Evolutionary conservation across 805 yeast genomes (phyloP), one percentile per base, ranked within the genome.

Genomic region (Candida alai): DNA sequence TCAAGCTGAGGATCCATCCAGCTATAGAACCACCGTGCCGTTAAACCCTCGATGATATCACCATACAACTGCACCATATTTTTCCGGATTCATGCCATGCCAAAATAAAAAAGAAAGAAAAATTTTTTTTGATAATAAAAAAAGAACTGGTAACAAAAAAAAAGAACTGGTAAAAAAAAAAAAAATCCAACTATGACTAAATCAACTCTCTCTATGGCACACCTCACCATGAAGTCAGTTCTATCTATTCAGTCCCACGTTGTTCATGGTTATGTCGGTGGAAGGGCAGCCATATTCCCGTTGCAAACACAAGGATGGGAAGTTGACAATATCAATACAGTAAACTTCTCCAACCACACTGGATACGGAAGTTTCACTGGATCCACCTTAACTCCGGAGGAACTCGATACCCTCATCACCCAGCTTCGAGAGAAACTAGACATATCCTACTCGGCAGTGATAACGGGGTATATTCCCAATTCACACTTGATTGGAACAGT

Each of bases 201-300:
- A 22, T 4, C 32, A 21, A 15, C 22, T 24, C 19, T n/a, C 31
- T 10, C 31, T 7, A 6, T 7, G 8, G 11, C 8, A n/a, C 8
- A 16, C 33, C n/a, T 28, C 6, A 10, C 6, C 13, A 34, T 35
- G 38, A 49, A 48, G 25, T 35, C 47, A 15, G 43, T 53, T 21
- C 41, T 56, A 29, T 48, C 60, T 14, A 67, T 88, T 7, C 90
- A 86, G 47, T 86, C 96, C 3, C 97, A 93, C 56, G 97, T 93
- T 1, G 88, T 78, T 2, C 97, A 90, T 54, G 98, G 98, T 2
- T 83, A 86, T 49, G 98, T 93, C 2, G 98, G 98, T 1, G 88
- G 88, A 55, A 74, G 80, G 37, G 95, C 96, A 0, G 85, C 93
- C 1, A 84, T 90, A 2, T 84, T 93, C 52, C 96, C 97, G 0